Conservation (phyloP, 106 monocot species). For the Phalaenopsis equestris region DNA sequence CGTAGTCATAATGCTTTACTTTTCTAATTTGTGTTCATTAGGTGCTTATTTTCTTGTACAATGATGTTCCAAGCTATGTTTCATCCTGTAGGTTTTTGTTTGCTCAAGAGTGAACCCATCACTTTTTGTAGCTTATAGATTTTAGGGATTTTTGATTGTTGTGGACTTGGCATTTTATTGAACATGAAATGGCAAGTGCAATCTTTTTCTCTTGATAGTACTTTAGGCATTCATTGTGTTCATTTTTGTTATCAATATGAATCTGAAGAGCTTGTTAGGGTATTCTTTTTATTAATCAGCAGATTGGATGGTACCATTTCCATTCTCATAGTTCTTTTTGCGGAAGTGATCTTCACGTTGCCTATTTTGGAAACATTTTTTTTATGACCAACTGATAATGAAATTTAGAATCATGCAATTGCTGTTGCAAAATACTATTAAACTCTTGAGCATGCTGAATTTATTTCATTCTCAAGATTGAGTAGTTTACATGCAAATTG, state of each 20-base stretch:
- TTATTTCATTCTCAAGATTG: neutral
- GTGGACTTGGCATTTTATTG: neutral
- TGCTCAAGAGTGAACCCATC: neutral
- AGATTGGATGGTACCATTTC: neutral
- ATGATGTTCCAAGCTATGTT: neutral
- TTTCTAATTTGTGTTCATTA: neutral
- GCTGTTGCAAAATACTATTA: neutral
- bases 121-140: neutral
- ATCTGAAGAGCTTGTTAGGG: neutral
- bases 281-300: neutral
- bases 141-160: neutral
- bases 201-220: neutral
- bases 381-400: neutral
- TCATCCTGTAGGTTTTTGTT: neutral
- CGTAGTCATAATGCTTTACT: neutral
- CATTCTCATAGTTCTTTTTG: neutral
- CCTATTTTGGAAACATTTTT: neutral
- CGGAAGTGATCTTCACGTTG: neutral
- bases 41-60: neutral
- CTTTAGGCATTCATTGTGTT: neutral
- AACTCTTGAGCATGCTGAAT: neutral
- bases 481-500: neutral
- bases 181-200: neutral
- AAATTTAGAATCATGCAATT: neutral
- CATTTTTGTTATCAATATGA: neutral